Evolutionary conservation across 129 eudicot species (phyloP), one percentile per base, ranked within the genome.

Genomic region (Mikania micrantha): DNA sequence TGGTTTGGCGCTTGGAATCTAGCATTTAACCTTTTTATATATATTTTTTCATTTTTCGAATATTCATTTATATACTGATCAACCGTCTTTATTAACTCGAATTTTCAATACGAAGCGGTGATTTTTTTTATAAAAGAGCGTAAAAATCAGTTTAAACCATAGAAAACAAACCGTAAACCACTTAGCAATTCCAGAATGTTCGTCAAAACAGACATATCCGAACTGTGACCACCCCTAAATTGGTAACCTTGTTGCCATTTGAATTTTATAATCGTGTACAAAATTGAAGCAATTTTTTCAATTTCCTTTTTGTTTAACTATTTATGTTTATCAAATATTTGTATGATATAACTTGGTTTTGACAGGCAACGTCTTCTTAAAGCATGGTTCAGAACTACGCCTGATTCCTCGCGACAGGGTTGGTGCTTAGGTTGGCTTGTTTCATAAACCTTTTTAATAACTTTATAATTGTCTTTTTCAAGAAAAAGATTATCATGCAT

Each of bases 351-450:
- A n/a, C n/a, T n/a, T n/a, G 60, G 27, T 13, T 59, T 52, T 82
- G 57, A 13, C 95, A 92, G 98, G 99, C 25, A 93, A 93, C 42
- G 98, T 93, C 24, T 92, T 92, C 80, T 91, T 92, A 21, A 92
- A 92, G 57, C 96, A 92, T 78, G 96, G 98, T 9, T 88, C 98
- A 44, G 98, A 92, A 48, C 64, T 88, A 71, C 95, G 96, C 32
- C 64, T 92, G 86, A 92, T 92, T 77, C 98, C 98, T 61, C 98
- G 96, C 9, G 98, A 92, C 47, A 88, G 98, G 74, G 98, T 93
- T 79, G 98, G 98, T 54, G 80, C 91, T 12, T 73, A 73, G 20
- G 21, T 39, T n/a, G 65, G 42, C 38, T 34, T 25, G 28, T 35
- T 61, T 36, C 4, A 16, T 61, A 32, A 29, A 29, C 41, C 28